A percentile compares a stretch with the other conserved stretches of the same genome.
These are phyloP conservation scores for Allium fistulosum DNA, from an alignment of 106 monocot species.

Conservation along the genomic window DNA sequence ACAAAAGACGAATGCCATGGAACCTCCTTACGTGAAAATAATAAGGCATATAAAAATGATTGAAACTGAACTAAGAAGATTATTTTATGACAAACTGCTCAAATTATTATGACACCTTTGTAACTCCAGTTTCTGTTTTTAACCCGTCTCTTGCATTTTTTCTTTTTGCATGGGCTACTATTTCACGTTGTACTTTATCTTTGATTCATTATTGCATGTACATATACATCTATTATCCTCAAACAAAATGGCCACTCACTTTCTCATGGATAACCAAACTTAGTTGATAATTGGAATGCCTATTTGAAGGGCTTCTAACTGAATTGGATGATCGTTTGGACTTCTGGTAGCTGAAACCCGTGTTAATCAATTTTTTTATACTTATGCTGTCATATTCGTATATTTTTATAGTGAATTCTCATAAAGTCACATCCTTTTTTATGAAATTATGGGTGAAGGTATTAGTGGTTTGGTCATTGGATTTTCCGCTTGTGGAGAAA, in stretches of 20 bases:
- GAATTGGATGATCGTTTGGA: conserved; percentile 6
- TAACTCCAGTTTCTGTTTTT: conserved; percentile 18
- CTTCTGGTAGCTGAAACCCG: conserved; percentile 7
- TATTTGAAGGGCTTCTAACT: neutral
- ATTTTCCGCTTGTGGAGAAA: conserved; percentile 1
- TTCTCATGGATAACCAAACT: neutral
- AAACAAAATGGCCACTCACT: conserved; percentile 1
- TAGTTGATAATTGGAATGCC: neutral
- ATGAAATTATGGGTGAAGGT: neutral
- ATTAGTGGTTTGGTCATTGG: conserved; percentile 13
- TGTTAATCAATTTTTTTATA: neutral
- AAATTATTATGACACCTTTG: neutral
- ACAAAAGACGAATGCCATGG: no score
- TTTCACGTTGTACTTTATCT: conserved; percentile 12
- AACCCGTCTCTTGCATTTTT: neutral
- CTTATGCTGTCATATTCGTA: neutral
- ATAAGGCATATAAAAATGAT: neutral
- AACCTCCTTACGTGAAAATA: neutral
- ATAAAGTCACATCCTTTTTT: neutral
- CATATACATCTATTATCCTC: neutral
- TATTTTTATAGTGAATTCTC: neutral
- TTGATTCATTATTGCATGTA: neutral
- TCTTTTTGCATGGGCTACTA: conserved; percentile 3
- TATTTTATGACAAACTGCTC: neutral
- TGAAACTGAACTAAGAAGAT: neutral